Base-by-base conservation (phyloP, 805 yeast genomes). In the Priceomyces haplophilus region DNA sequence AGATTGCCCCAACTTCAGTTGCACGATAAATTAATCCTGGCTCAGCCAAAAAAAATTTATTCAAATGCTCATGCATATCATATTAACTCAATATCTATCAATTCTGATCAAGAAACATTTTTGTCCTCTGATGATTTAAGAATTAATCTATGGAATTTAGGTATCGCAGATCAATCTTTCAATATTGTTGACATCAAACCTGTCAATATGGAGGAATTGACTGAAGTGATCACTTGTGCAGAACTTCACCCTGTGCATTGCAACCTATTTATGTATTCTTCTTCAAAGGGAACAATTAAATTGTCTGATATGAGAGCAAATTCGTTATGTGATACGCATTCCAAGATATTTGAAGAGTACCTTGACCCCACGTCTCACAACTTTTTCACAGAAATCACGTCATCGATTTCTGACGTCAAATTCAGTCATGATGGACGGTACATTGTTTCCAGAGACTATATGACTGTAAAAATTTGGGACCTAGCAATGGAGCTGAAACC, bases 401-500 rank as follows among this genome's bases (percentile, higher is more conserved):
- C 95, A 29, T 83, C 93, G 34, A 93, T 93, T 46, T 83, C 95
- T 23, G 99, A 93, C 69, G 95, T 90, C 44, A 86, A 89, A 63
- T 93, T 93, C 63, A 80, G 93, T 54, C 78, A 83, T 43, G 88
- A 91, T 64, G 99, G 99, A 34, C 78, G 93, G 55, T 89, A 93
- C 65, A 87, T 93, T 61, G 96, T 91, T n/a, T 81, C 95, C 33
- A 82, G 99, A 61, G 99, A 93, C 73, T 93, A 93, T 65, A 80
- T 93, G 86, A 88, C 97, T 8, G 96, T 91, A 25, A 93, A 93
- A 67, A 85, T 93, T 53, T 93, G 99, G 99, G 99, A 93, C 72
- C 78, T 93, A 48, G 88, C 88, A 51, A 93, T 93, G 99, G 97
- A 93, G 67, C 83, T 82, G 51, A 88, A 85, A 64, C 99, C 99